Conservation (phyloP, 257 asterid genomes). For the Lavandula angustifolia region DNA sequence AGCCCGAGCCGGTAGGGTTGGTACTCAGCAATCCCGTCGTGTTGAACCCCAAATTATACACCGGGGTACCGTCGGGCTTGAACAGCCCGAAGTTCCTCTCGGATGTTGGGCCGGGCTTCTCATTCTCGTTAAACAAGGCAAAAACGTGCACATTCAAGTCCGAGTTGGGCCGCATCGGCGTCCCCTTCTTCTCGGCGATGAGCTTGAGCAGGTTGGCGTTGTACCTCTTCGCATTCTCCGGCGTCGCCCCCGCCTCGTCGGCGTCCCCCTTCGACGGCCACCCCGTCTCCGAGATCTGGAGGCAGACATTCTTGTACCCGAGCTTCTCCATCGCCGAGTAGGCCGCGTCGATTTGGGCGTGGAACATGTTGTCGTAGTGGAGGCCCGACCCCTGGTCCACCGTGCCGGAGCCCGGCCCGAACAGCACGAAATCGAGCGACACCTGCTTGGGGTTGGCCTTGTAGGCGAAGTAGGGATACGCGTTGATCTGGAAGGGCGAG, state of each 20-base stretch:
- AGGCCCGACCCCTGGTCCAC: slow-evolving; percentile 54
- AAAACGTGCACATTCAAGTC: slow-evolving; percentile 66
- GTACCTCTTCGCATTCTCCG: slow-evolving; percentile 70
- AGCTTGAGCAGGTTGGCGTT: slow-evolving; percentile 67
- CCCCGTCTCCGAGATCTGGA: slow-evolving; percentile 92
- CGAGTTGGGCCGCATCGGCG: slow-evolving; percentile 69
- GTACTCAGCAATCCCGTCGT: slow-evolving; percentile 36
- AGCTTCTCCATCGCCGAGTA: slow-evolving; percentile 62
- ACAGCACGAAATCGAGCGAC: slow-evolving; percentile 59
- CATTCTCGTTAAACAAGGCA: slow-evolving; percentile 81
- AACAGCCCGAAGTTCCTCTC: slow-evolving; percentile 87
- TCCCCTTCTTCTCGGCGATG: slow-evolving; percentile 59
- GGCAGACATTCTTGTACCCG: slow-evolving; percentile 63
- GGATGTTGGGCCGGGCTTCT: slow-evolving; percentile 87
- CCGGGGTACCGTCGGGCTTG: slow-evolving; percentile 80
- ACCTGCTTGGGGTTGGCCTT: slow-evolving; percentile 65
- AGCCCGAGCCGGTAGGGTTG: slow-evolving; percentile 25
- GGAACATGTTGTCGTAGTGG: slow-evolving; percentile 75
- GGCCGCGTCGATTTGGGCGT: slow-evolving; percentile 85
- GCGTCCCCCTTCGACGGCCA: slow-evolving; percentile 92
- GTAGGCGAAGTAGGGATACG: slow-evolving; percentile 87
- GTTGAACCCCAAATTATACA: slow-evolving; percentile 59
- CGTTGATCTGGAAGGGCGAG: slow-evolving; percentile 70
- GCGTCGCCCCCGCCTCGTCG: slow-evolving; percentile 77
- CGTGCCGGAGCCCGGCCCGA: slow-evolving; percentile 49